A percentile compares a stretch with the other conserved stretches of the same genome.
Evolutionary conservation across 345 rosid genomes (phyloP).

Genomic region (Gossypium raimondii): DNA sequence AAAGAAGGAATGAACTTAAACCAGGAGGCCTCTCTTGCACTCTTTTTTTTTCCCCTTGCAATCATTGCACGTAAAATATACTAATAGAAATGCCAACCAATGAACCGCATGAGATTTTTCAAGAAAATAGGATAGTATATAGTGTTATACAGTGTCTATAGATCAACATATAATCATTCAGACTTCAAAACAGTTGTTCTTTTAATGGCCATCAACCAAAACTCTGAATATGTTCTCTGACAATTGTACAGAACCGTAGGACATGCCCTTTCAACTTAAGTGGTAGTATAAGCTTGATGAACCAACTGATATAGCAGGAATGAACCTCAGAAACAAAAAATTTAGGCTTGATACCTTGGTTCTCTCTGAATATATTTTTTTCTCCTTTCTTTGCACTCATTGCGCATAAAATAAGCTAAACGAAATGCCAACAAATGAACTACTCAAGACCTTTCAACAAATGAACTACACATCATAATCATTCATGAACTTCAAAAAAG

Average conservation of each 20-base stretch:
- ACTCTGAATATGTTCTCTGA: neutral
- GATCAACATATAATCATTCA: neutral
- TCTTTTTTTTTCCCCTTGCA: neutral
- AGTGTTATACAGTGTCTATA: neutral
- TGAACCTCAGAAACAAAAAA: too few species aligned
- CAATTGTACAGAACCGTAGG: neutral
- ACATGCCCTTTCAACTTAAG: too few species aligned
- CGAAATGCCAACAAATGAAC: neutral
- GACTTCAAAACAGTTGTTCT: neutral
- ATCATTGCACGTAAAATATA: neutral
- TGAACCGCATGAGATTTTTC: neutral
- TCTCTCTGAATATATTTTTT: too few species aligned
- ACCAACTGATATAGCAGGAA: too few species aligned
- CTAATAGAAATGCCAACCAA: neutral
- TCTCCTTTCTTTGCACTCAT: neutral
- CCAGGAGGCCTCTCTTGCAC: neutral
- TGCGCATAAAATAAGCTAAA: neutral
- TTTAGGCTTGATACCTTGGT: too few species aligned
- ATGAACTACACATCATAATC: neutral
- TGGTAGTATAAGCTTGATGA: too few species aligned
- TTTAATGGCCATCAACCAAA: neutral
- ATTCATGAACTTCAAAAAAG: neutral
- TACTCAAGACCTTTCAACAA: too few species aligned
- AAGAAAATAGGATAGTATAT: neutral
- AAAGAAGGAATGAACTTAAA: neutral